These are phyloP conservation scores for Xylariaceae sp. DNA, from an alignment of 2,329 filamentous ascomycete genomes.

Conservation along the genomic window DNA sequence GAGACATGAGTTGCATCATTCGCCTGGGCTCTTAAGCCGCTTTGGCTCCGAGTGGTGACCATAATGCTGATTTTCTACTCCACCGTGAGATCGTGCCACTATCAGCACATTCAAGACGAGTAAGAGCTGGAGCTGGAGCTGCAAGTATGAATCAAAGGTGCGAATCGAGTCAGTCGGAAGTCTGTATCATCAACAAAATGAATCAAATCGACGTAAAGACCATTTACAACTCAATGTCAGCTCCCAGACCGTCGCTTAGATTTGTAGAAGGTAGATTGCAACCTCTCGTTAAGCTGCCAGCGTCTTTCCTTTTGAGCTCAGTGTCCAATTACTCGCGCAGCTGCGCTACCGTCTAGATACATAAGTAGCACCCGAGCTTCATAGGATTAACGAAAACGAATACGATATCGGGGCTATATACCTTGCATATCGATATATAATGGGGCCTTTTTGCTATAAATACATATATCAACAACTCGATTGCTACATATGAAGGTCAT, in stretches of 20 bases:
- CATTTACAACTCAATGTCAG: not conserved
- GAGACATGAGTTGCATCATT: slow-evolving; percentile 19
- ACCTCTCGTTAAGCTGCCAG: not conserved
- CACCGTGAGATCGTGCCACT: not conserved
- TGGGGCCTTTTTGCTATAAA: not conserved
- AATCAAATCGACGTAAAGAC: not conserved
- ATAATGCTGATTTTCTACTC: slow-evolving; percentile 3
- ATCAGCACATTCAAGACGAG: not conserved
- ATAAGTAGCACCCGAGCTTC: not conserved
- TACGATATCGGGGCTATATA: slow-evolving; percentile 5
- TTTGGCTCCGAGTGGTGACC: slow-evolving; percentile 17
- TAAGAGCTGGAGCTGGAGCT: not conserved
- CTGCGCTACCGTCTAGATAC: not conserved
- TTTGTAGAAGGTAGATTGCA: not conserved
- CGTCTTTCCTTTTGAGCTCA: not conserved
- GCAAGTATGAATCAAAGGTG: not conserved
- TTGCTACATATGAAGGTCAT: not conserved
- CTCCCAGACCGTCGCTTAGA: not conserved
- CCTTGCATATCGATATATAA: not conserved
- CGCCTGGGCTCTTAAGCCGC: slow-evolving; percentile 18
- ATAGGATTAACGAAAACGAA: slow-evolving; percentile 15
- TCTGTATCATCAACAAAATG: not conserved
- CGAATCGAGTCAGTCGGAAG: not conserved
- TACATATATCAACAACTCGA: not conserved
- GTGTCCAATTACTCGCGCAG: not conserved